A percentile compares a stretch with the other conserved stretches of the same genome.
These are phyloP conservation scores for Fusarium sublunatum DNA, from an alignment of 2,329 filamentous ascomycete genomes.

Conservation along the genomic window DNA sequence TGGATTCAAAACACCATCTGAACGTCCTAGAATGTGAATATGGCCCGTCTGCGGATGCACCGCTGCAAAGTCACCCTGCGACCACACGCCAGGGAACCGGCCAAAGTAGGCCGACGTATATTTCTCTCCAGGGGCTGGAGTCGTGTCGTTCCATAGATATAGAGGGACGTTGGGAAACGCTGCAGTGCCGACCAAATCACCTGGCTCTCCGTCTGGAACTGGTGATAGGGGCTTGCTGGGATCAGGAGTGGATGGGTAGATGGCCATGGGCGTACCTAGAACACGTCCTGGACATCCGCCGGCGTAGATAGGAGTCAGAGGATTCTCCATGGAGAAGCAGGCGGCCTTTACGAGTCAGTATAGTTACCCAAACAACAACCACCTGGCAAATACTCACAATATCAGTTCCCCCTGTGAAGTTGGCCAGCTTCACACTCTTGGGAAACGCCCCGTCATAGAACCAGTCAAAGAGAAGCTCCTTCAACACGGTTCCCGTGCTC, in stretches of 20 bases:
- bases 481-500: conserved; percentile 84
- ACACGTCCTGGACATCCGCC: conserved; percentile 64
- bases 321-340: conserved; percentile 73
- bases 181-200: conserved; percentile 77
- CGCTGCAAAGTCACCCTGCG: conserved; percentile 83
- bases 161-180: conserved; percentile 82
- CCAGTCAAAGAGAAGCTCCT: conserved; percentile 83
- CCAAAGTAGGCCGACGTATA: conserved; percentile 72
- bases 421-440: conserved; percentile 71
- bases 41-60: conserved; percentile 75
- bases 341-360: conserved; percentile 56
- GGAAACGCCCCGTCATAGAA: conserved; percentile 79
- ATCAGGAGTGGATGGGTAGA: conserved; percentile 67
- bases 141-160: conserved; percentile 69
- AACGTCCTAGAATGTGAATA: conserved; percentile 74
- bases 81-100: conserved; percentile 77
- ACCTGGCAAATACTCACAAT: conserved; percentile 61
- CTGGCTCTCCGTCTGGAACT: conserved; percentile 70
- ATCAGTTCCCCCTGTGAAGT: conserved; percentile 83
- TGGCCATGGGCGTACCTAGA: conserved; percentile 62
- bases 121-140: conserved; percentile 62
- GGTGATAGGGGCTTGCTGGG: conserved; percentile 57
- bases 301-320: conserved; percentile 72
- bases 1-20: conserved; percentile 84
- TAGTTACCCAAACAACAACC: background rate